Conservation (phyloP, 2,329 filamentous ascomycete species). For the Furcasterigmium furcatum region DNA sequence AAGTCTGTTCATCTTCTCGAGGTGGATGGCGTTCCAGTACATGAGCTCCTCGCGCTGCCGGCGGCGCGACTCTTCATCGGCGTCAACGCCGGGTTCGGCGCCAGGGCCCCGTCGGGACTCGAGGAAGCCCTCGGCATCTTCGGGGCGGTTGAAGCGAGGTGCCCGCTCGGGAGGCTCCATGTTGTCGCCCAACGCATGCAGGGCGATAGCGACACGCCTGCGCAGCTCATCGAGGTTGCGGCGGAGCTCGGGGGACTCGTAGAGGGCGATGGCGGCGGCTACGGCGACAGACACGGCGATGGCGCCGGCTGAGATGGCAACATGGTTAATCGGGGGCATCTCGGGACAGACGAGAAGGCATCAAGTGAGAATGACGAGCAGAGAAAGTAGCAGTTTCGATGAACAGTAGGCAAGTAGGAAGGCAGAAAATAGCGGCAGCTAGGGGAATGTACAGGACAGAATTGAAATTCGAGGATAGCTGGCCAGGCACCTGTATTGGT, state of each 20-base stretch:
- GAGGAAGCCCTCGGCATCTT: conserved; percentile 63
- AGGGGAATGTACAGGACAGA: neutral
- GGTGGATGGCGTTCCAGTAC: conserved; percentile 59
- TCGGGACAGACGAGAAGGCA: conserved; percentile 8
- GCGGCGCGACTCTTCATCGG: conserved; percentile 58
- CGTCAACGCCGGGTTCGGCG: conserved; percentile 49
- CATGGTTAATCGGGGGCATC: conserved; percentile 56
- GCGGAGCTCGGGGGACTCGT: conserved; percentile 62
- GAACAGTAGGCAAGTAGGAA: conserved; percentile 1
- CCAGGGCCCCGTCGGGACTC: conserved; percentile 41
- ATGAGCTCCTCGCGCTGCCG: conserved; percentile 62
- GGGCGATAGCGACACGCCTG: conserved; percentile 56
- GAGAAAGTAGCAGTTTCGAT: conserved; percentile 3
- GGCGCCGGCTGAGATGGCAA: conserved; percentile 53
- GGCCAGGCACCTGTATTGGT: neutral
- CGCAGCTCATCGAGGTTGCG: conserved; percentile 60
- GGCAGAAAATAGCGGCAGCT: neutral
- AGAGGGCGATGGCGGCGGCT: conserved; percentile 56
- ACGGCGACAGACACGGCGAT: conserved; percentile 56
- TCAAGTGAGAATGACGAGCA: conserved; percentile 2
- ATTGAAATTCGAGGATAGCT: conserved; percentile 1
- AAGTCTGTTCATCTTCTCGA: conserved; percentile 36
- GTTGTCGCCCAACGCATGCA: conserved; percentile 57
- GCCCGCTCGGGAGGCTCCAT: conserved; percentile 43
- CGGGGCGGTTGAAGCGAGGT: conserved; percentile 62